These are phyloP conservation scores for Fusarium equiseti DNA, from an alignment of 2,329 filamentous ascomycete genomes.

Conservation along the genomic window DNA sequence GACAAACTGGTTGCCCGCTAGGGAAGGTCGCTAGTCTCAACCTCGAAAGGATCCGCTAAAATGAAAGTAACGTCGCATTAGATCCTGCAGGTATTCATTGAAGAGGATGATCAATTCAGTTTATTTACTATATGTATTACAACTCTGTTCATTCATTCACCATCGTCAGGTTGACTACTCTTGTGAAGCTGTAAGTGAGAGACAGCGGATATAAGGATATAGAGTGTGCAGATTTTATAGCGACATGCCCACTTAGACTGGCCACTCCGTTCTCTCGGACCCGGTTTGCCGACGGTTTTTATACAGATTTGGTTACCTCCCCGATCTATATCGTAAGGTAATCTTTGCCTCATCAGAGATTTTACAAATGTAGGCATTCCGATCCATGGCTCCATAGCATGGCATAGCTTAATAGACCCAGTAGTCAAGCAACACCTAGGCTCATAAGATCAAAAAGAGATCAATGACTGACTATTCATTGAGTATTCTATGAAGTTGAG, in stretches of 20 bases:
- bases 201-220: neutral
- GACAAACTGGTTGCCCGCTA: slow-evolving; percentile 21
- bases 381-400: too few relatives aligned
- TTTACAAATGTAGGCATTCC: neutral
- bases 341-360: slow-evolving; percentile 4
- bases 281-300: slow-evolving; percentile 15
- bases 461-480: neutral
- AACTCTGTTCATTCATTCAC: rapidly evolving
- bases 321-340: neutral
- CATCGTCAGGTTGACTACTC: neutral
- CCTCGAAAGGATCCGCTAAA: slow-evolving; percentile 12
- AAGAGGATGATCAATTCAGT: neutral
- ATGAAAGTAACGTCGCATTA: slow-evolving; percentile 20
- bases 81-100: neutral
- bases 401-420: too few relatives aligned
- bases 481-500: neutral
- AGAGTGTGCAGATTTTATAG: neutral
- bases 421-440: too few relatives aligned
- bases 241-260: neutral
- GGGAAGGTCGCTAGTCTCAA: slow-evolving; percentile 20
- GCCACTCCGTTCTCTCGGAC: slow-evolving; percentile 18
- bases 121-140: neutral
- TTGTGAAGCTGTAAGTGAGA: neutral
- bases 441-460: too few relatives aligned
- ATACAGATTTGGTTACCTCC: neutral